These are phyloP conservation scores for Licmophora abbreviata DNA, from an alignment of 108 stramenopile species.

Conservation along the genomic window DNA sequence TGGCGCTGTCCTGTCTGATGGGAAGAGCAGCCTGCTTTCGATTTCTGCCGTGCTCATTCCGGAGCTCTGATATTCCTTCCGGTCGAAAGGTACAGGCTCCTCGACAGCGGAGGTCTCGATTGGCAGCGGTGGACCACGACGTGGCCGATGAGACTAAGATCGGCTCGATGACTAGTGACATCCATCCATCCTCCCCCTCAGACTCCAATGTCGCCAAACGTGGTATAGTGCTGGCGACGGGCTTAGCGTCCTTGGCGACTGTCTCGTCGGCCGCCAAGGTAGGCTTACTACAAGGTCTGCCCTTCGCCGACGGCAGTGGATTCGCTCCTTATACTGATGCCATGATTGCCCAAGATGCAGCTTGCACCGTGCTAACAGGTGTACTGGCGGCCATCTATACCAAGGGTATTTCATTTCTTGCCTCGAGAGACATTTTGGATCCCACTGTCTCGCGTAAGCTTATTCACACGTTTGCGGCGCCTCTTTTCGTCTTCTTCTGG, in stretches of 20 bases:
- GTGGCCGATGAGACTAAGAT: too few relatives aligned
- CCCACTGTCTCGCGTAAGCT: conserved; percentile 62
- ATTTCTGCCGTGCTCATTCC: too few relatives aligned
- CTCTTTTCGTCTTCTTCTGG: conserved; percentile 62
- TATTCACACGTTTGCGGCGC: conserved; percentile 66
- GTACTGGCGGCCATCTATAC: conserved; percentile 41
- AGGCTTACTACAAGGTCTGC: conserved; percentile 16
- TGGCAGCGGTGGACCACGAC: too few relatives aligned
- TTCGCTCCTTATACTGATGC: conserved; percentile 17
- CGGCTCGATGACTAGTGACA: too few relatives aligned
- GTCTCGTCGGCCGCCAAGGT: conserved; percentile 9
- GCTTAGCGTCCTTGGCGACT: not conserved
- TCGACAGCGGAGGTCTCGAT: too few relatives aligned
- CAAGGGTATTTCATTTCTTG: conserved; percentile 34
- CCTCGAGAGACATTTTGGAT: conserved; percentile 23
- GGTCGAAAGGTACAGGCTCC: too few relatives aligned
- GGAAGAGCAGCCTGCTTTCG: too few relatives aligned
- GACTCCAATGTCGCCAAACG: too few relatives aligned
- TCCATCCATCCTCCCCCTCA: too few relatives aligned
- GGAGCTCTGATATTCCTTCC: too few relatives aligned
- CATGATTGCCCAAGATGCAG: conserved; percentile 42
- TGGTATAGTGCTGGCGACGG: too few relatives aligned
- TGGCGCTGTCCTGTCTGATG: too few relatives aligned
- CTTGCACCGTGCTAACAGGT: conserved; percentile 31
- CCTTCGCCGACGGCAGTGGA: not conserved